Evolutionary conservation across 495 filamentous ascomycete genomes (phyloP).

Genomic region (Tuber magnatum): DNA sequence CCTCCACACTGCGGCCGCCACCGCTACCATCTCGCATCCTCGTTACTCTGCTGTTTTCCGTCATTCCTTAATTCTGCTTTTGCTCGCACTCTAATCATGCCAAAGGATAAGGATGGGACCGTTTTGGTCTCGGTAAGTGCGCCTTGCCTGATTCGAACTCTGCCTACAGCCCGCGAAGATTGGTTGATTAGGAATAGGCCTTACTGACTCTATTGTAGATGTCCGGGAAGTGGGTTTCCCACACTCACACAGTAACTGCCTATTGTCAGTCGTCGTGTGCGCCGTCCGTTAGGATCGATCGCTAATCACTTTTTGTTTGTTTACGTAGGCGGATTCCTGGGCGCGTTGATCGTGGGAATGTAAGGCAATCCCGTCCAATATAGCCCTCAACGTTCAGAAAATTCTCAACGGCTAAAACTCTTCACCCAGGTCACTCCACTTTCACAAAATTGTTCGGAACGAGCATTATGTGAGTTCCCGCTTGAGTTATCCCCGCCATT

Average conservation of each 20-base stretch:
- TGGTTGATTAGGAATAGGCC: constrained; percentile 6
- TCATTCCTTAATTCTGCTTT: constrained; percentile 9
- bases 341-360: constrained; percentile 77
- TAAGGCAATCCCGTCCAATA: constrained; percentile 33
- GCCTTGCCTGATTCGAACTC: constrained; percentile 22
- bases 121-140: constrained; percentile 62
- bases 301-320: constrained; percentile 14
- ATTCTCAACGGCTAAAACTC: constrained; percentile 23
- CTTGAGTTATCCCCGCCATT: not conserved
- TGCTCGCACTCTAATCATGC: constrained; percentile 48
- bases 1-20: not conserved
- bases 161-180: not conserved
- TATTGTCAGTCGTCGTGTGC: constrained; percentile 52
- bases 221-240: constrained; percentile 87
- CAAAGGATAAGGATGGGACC: constrained; percentile 83
- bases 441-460: constrained; percentile 95
- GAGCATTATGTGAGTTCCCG: constrained; percentile 65
- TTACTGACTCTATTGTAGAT: constrained; percentile 47
- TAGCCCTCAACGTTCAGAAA: constrained; percentile 7
- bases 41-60: constrained; percentile 10
- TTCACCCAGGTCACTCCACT: constrained; percentile 59
- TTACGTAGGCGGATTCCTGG: constrained; percentile 69
- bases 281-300: constrained; percentile 1
- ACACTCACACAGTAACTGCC: constrained; percentile 74
- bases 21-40: not conserved